Base-by-base conservation (phyloP, 108 stramenopile genomes). In the Fistulifera solaris region DNA sequence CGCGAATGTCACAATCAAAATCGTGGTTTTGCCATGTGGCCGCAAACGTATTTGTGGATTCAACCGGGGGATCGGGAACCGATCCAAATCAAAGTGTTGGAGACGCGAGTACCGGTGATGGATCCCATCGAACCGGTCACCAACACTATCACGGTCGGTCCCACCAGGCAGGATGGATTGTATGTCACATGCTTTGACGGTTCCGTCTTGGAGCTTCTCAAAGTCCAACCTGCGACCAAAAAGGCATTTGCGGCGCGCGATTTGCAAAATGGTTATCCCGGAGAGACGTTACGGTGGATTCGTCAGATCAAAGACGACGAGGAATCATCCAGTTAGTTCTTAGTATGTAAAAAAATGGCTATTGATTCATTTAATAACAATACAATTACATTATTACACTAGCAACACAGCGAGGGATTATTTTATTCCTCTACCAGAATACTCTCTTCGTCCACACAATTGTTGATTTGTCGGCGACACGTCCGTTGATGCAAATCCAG, bases 21-120 rank as follows among this genome's bases (percentile, higher is more conserved):
- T 0, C 54, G 95, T 23, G 97, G 91, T 40, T 98, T 96, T 61
- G 71, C 82, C 35, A 90, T 85, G 75, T 98, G 97, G 97, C 97
- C 97, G 6, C 94, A 94, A 13, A 89, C 84, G 13, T 94, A 73
- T 66, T 41, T 89, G 31, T 76, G 73, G 46, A 50, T 96, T 15
- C 73, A 80, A 63, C 66, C 93, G 15, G 87, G 75, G 0, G 77
- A 80, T 27, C 54, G 50, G 11, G 69, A 75, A 48, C 75, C 75
- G 0, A 61, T 46, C 7, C 82, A 82, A 48, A 58, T 78, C 45
- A 89, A 93, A 66, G 60, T 93, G 23, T 40, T 83, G 10, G 65
- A 85, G 54, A 72, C 87, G 21, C 68, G 83, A 25, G 85, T 93
- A 13, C 31, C 31, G 31, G 27, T 80, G 18, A 55, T 53, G 13